Evolutionary conservation across 1,139 yeast genomes (phyloP).

Genomic region (Schwanniomyces etchellsii): DNA sequence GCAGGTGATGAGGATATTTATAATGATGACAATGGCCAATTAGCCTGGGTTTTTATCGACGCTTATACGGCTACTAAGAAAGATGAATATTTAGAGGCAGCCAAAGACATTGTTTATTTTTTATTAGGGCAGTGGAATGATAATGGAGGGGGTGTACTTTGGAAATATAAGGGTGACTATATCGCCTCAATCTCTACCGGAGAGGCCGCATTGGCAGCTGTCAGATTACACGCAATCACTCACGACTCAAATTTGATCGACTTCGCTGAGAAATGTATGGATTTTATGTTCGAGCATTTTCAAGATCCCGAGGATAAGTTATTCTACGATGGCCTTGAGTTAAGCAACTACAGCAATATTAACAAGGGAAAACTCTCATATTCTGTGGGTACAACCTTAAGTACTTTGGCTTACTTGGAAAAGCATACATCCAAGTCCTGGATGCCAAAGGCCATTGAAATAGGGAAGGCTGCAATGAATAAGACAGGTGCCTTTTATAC

Average conservation of each 20-base stretch:
- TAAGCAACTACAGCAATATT: constrained; percentile 12
- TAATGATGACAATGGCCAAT: constrained; percentile 32
- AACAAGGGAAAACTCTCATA: constrained; percentile 32
- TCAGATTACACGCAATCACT: constrained; percentile 16
- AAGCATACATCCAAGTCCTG: constrained; percentile 10
- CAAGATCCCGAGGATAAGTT: constrained; percentile 24
- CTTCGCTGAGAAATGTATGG: constrained; percentile 15
- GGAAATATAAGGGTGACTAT: constrained; percentile 23
- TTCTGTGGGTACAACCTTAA: constrained; percentile 30
- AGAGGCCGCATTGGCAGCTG: constrained; percentile 32
- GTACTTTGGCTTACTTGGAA: constrained; percentile 23
- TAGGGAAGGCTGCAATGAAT: constrained; percentile 14
- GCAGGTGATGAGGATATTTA: constrained; percentile 25
- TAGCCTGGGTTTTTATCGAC: constrained; percentile 25
- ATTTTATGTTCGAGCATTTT: constrained; percentile 21
- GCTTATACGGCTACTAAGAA: constrained; percentile 17
- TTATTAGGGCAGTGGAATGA: constrained; percentile 13
- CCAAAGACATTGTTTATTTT: constrained; percentile 12
- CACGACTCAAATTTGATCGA: constrained; percentile 9
- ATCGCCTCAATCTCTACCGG: constrained; percentile 30
- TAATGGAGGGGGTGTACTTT: constrained; percentile 24
- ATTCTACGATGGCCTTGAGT: constrained; percentile 26
- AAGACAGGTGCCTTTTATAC: constrained; percentile 18
- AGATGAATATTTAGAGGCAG: constrained; percentile 10
- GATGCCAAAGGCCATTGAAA: constrained; percentile 12